Evolutionary conservation across 2,329 filamentous ascomycete genomes (phyloP), one percentile per base, ranked within the genome.

Genomic region (Calonectria pauciramosa): DNA sequence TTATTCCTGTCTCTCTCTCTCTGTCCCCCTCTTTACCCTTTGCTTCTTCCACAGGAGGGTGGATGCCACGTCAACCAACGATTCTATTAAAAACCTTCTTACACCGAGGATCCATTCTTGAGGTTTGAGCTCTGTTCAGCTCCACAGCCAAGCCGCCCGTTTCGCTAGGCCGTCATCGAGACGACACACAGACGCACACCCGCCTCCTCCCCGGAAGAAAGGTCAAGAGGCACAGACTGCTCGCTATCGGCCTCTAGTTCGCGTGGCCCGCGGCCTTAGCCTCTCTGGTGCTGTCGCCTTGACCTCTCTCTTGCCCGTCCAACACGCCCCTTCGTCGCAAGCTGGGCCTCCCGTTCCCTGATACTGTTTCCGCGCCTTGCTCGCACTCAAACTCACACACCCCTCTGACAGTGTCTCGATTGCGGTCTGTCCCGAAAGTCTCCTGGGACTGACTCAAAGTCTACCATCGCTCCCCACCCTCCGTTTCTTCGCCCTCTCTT

Each of bases 101-200:
- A 26, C n/a, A 54, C 34, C 23, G 23, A 32, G 51, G 49, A 56
- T 41, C n/a, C 56, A 38, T 63, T 34, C 30, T 30, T 30, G 20
- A 36, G 34, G 38, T 28, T 63, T 38, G 36, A 34, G 60, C n/a
- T 44, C 23, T 49, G 18, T 18, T 47, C 41, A 23, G 38, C 60
- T 47, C 60, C 52, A 59, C 16, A 47, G 59, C 34, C 26, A 36
- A 28, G 23, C 23, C 65, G 36, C 51, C 49, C 49, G 65, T 68
- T 68, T 68, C 26, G 49, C 65, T 56, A 41, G 49, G 51, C 49
- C 36, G 26, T 56, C 65, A n/a, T 44, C 49, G 51, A 54, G 47
- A 41, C 65, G n/a, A 68, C 65, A 68, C 65, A 68, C 65, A 56
- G 65, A 68, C 65, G 51, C 51, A 68, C 51, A 59, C 51, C 65